phyloP scores from a whole-genome alignment of 352 stramenopile genomes.

The Globisporangium mamillatum region DNA sequence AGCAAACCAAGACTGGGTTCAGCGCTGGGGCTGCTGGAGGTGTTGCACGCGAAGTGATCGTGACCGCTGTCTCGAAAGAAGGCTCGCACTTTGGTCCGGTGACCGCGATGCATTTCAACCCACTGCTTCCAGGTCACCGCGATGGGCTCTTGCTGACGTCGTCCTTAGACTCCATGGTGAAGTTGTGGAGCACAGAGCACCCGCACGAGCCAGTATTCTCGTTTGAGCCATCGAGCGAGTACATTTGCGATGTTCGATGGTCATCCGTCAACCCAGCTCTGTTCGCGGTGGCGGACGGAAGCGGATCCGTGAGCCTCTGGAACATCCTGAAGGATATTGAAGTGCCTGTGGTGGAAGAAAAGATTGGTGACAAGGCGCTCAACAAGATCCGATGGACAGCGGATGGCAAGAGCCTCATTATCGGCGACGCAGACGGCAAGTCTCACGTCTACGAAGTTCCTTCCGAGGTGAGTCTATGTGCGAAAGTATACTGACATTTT shows the following conservation, averaged over 20 bases:
- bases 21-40: slow-evolving; percentile 15
- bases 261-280: slow-evolving; percentile 73
- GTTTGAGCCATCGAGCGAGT: slow-evolving; percentile 86
- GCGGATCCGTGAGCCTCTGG: slow-evolving; percentile 72
- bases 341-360: slow-evolving; percentile 57
- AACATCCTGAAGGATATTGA: slow-evolving; percentile 86
- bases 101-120: slow-evolving; percentile 85
- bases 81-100: slow-evolving; percentile 80
- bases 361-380: slow-evolving; percentile 69
- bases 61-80: slow-evolving; percentile 58
- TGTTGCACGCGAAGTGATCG: slow-evolving; percentile 59
- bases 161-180: slow-evolving; percentile 86
- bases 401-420: slow-evolving; percentile 77
- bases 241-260: slow-evolving; percentile 88
- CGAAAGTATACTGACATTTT: neutral
- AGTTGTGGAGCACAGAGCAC: slow-evolving; percentile 84
- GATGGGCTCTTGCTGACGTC: slow-evolving; percentile 80
- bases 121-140: slow-evolving; percentile 58
- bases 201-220: slow-evolving; percentile 66
- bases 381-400: slow-evolving; percentile 84
- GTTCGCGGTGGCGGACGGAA: slow-evolving; percentile 82
- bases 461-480: slow-evolving; percentile 52
- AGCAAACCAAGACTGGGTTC: slow-evolving; percentile 32
- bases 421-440: slow-evolving; percentile 72
- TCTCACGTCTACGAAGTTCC: slow-evolving; percentile 80